Evolutionary conservation across 1,284 basidiomycete genomes (phyloP), one percentile per base, ranked within the genome.

Genomic region (Austroboletus sp.): DNA sequence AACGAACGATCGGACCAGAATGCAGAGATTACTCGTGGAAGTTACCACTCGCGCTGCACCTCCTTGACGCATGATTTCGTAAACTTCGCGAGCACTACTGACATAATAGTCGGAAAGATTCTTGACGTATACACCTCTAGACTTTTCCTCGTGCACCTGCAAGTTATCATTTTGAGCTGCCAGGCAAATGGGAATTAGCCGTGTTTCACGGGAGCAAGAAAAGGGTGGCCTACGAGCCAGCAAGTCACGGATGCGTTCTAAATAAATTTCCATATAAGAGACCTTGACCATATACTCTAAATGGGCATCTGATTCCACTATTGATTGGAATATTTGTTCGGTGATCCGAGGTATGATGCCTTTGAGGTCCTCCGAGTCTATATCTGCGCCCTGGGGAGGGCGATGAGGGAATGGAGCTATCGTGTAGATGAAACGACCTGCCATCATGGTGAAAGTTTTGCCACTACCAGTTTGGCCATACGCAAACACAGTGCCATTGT

Each of bases 211-310:
- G 17, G 30, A 37, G 44, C 46, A 38, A 34, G n/a, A 33, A 41
- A 31, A 30, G 44, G 19, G 33, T 11, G 19, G 78, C 92, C 66
- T 68, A 97, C 94, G 96, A 48, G 93, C 88, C 46, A 99, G 78
- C 50, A 99, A 70, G 76, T 99, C 96, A 48, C 95, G 81, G 58
- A 99, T 94, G 55, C 85, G 82, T 70, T 99, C 96, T 63, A 98
- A 80, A 70, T 99, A 99, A 55, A 99, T 98, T 68, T 99, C 96
- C 93, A 99, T 97, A 68, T 98, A 99, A 30, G 93, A 97, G 45
- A 98, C 96, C 71, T 99, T 99, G 67, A 99, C 96, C 48, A 98
- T 82, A 67, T 98, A 99, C 68, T 99, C 96, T 52, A 98, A 74
- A 65, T 92, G 90, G 33, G 90, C 80, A 57, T 98, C 95, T 46